Evolutionary conservation across 805 yeast genomes (phyloP), one percentile per base, ranked within the genome.

Genomic region (Myxozyma neglecta): DNA sequence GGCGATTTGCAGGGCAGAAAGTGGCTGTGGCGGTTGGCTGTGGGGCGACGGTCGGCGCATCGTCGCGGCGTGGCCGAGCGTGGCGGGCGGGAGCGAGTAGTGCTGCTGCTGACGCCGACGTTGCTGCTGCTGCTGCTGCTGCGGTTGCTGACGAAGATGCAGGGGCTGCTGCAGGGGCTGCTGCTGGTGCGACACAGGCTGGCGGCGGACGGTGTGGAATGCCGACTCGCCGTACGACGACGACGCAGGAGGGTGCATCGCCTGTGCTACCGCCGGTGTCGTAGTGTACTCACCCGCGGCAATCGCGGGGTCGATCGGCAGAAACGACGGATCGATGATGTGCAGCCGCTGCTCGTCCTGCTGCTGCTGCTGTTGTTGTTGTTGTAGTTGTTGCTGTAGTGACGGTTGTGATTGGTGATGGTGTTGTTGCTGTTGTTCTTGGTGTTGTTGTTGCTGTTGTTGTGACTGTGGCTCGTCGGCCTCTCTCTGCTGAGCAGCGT

Each of bases 221-320:
- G 53, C 59, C 3, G 57, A 44, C 57, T 47, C 53, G 20, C 47
- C 53, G 48, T 39, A 13, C 42, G 42, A 11, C 42, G n/a, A 9
- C 6, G 46, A 20, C 10, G 18, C 46, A 42, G 46, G 8, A 35
- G 42, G 13, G 11, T 53, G 24, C 32, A 46, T 7, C 53, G 35
- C 16, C 18, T 47, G 24, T n/a, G 59, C 42, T n/a, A 36, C 47
- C 18, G 53, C 53, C 2, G 53, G 16, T 9, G 48, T 18, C n/a
- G 57, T 36, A 39, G 51, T 36, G 44, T 44, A 45, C 37, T 44
- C 51, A 7, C 45, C 20, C 10, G 49, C 42, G 18, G 65, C 65
- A 36, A 58, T 58, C 9, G 65, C 65, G 16, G 65, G 62, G 42
- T 57, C 65, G 57, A 61, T 58, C 6, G 65, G 59, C 44, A 58